Percentiles rank a stretch among this genome's conserved stretches.
Evolutionary conservation across 768 basidiomycete genomes (phyloP).

Genomic region (Trametes sanguinea): DNA sequence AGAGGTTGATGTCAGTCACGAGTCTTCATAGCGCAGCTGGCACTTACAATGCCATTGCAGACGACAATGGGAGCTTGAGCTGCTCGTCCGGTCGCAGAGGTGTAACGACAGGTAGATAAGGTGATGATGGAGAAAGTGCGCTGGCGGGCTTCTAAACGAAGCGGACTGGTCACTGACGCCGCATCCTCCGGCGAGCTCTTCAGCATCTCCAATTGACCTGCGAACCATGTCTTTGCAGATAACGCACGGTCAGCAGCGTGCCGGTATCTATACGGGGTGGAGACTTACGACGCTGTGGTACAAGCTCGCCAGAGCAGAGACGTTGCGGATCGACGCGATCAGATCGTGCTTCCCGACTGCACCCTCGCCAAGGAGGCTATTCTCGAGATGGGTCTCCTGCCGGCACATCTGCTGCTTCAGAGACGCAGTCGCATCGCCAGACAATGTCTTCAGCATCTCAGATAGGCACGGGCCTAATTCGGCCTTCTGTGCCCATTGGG

Average conservation of each 20-base stretch:
- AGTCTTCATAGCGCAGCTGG: slow-evolving; percentile 40
- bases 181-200: slow-evolving; percentile 61
- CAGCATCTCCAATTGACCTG: slow-evolving; percentile 65
- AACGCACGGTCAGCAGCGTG: too few relatives aligned
- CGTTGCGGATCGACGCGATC: slow-evolving; percentile 67
- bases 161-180: slow-evolving; percentile 52
- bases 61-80: slow-evolving; percentile 74
- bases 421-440: slow-evolving; percentile 42
- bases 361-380: slow-evolving; percentile 59
- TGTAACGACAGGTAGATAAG: slow-evolving; percentile 46
- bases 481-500: slow-evolving; percentile 83
- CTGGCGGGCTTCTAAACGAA: slow-evolving; percentile 54
- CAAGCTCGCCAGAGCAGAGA: slow-evolving; percentile 74
- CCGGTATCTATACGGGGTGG: background rate
- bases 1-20: background rate
- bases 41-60: slow-evolving; percentile 86
- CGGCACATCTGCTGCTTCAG: slow-evolving; percentile 59
- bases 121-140: slow-evolving; percentile 45
- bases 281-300: slow-evolving; percentile 82
- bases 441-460: slow-evolving; percentile 51
- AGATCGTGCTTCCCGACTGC: slow-evolving; percentile 63
- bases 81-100: slow-evolving; percentile 45
- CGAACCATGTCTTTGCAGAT: slow-evolving; percentile 76
- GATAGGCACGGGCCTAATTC: slow-evolving; percentile 76
- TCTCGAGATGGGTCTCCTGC: slow-evolving; percentile 81